These are phyloP conservation scores for Aspergillus jensenii DNA, from an alignment of 2,329 filamentous ascomycete species.

Conservation along the genomic window DNA sequence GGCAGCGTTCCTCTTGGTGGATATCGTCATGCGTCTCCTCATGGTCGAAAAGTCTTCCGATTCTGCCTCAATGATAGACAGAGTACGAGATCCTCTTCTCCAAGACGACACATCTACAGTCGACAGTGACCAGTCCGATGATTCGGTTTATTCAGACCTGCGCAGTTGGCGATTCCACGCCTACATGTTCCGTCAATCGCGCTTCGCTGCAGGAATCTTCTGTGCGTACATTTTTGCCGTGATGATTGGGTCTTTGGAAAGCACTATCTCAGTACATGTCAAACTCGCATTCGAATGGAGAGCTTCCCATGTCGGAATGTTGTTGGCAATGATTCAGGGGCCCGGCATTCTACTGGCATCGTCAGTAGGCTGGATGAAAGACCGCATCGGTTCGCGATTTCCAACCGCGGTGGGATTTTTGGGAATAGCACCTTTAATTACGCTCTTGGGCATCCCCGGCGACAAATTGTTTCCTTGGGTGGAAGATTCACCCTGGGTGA, in stretches of 20 bases:
- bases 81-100: background rate
- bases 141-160: too few species aligned
- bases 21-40: slow-evolving; percentile 29
- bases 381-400: slow-evolving; percentile 8
- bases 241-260: slow-evolving; percentile 54
- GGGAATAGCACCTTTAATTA: background rate
- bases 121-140: background rate
- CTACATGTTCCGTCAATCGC: background rate
- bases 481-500: background rate
- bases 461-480: background rate
- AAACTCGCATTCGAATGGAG: slow-evolving; percentile 53
- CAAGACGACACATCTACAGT: background rate
- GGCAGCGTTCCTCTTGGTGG: slow-evolving; percentile 23
- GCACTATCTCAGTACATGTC: slow-evolving; percentile 55
- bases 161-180: background rate
- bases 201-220: background rate
- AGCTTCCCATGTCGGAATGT: slow-evolving; percentile 53
- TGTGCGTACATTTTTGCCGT: background rate
- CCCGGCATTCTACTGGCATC: slow-evolving; percentile 59
- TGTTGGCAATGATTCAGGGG: slow-evolving; percentile 57
- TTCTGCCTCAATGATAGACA: background rate
- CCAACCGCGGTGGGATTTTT: background rate
- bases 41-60: background rate
- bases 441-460: background rate
- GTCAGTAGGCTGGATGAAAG: slow-evolving; percentile 49